Base-by-base conservation (phyloP, 495 filamentous ascomycete species). In the Aspergillus sclerotiicarbonarius region DNA sequence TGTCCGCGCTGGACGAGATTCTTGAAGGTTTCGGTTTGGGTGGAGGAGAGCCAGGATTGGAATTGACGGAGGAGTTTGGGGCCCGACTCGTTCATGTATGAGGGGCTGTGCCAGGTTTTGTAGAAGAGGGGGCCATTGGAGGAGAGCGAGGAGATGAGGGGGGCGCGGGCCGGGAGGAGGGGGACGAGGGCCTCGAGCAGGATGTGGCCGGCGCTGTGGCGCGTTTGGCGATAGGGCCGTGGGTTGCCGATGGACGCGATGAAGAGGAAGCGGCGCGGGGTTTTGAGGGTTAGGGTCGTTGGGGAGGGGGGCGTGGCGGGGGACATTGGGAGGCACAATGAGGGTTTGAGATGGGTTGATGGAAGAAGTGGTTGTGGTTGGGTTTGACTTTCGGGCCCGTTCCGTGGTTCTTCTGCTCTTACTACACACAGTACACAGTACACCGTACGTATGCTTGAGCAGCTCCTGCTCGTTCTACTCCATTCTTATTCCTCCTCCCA, bases 121-220 rank as follows among this genome's bases (percentile, higher is more conserved):
- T 85, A 89, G 56, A 81, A 79, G 48, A 66, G 44, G 21, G 74
- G 76, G 21, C 75, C 71, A 41, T 35, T 76, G 60, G 55, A 66
- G 59, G 45, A 77, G 71, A 25, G 21, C 69, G 58, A 78, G 75
- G 52, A 66, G 55, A 51, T 71, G 70, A 57, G 71, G 65, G 37
- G 85, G 18, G 77, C 57, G 0, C 80, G 75, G 52, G 67, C 62
- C 56, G 58, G 66, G 7, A 91, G 73, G 13, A 62, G 61, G 12
- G 67, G 74, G 18, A 67, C 72, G 7, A 90, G 61, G 8, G 81
- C 75, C 30, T 78, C 69, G 62, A 93, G 83, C 18, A 90, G 81
- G 51, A 81, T 73, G 74, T 95, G 89, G 52, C 90, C 91, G 33
- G 90, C 87, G 55, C 83, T 89, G 73, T 96, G 91, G 12, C 88